phyloP scores from a whole-genome alignment of 2,329 filamentous ascomycete genomes.

The Penicillium sp. region DNA sequence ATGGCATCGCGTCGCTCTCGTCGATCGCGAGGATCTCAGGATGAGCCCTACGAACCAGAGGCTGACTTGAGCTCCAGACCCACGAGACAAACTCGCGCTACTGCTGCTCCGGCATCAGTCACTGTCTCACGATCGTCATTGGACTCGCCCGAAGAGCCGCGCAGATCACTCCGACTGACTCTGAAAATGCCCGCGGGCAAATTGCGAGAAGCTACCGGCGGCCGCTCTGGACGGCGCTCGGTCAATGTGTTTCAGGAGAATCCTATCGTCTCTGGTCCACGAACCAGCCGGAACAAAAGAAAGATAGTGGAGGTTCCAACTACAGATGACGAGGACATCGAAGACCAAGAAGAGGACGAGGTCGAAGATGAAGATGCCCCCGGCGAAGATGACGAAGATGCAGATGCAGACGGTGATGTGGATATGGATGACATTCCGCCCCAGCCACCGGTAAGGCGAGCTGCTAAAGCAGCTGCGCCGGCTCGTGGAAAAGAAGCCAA shows the following conservation, averaged over 20 bases:
- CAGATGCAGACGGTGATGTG: constrained; percentile 34
- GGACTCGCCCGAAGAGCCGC: constrained; percentile 34
- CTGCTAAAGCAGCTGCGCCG: constrained; percentile 38
- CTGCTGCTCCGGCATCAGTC: constrained; percentile 31
- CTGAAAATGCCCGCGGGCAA: constrained; percentile 52
- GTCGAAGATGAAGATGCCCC: constrained; percentile 39
- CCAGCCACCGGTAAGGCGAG: constrained; percentile 38
- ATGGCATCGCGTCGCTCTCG: constrained; percentile 42
- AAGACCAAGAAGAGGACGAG: constrained; percentile 44
- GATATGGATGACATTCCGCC: constrained; percentile 49
- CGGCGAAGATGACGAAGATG: constrained; percentile 43
- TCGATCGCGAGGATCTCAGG: constrained; percentile 34
- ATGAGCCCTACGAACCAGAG: constrained; percentile 29
- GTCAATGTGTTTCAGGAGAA: constrained; percentile 48
- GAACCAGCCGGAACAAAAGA: constrained; percentile 46
- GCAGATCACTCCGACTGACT: constrained; percentile 47
- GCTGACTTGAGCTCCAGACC: constrained; percentile 39
- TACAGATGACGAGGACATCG: constrained; percentile 49
- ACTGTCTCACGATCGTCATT: constrained; percentile 39
- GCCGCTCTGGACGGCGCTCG: constrained; percentile 30
- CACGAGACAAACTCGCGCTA: constrained; percentile 36
- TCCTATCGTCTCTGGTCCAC: constrained; percentile 46
- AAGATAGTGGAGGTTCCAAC: constrained; percentile 45
- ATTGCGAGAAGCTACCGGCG: constrained; percentile 47
- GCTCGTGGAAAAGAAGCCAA: constrained; percentile 39